Percentiles rank a stretch among this genome's conserved stretches.
phyloP scores from a whole-genome alignment of 1,284 basidiomycete species.

The Termitomyces sp. region DNA sequence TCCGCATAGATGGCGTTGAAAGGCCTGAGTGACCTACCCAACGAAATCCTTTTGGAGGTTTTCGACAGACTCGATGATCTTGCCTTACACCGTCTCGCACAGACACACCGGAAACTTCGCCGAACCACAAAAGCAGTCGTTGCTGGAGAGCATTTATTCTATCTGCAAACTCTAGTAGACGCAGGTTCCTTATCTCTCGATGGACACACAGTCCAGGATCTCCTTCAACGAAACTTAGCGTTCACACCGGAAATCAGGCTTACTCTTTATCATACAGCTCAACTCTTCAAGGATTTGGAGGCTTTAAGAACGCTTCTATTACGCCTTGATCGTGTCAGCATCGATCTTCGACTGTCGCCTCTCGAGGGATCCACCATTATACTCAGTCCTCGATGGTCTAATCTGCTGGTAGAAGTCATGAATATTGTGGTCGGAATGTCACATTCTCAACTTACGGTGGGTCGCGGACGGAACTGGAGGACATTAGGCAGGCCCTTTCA shows the following conservation, averaged over 20 bases:
- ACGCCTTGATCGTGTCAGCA: background rate
- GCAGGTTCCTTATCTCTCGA: slow-evolving; percentile 2
- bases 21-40: slow-evolving; percentile 5
- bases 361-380: background rate
- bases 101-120: slow-evolving; percentile 1
- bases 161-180: slow-evolving; percentile 6
- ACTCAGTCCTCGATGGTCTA: background rate
- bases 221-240: slow-evolving; percentile 1
- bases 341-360: slow-evolving; percentile 4
- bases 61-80: slow-evolving; percentile 6
- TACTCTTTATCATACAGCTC: background rate
- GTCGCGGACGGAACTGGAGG: background rate
- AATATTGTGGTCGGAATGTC: slow-evolving; percentile 7
- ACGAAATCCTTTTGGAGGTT: slow-evolving; percentile 11
- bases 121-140: slow-evolving; percentile 1
- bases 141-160: background rate
- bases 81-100: slow-evolving; percentile 2
- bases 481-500: slow-evolving; percentile 8
- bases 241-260: background rate
- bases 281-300: slow-evolving; percentile 4
- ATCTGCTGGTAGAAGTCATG: slow-evolving; percentile 10
- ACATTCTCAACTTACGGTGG: slow-evolving; percentile 6
- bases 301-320: slow-evolving; percentile 8
- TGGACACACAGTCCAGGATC: slow-evolving; percentile 1
- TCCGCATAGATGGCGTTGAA: background rate